A percentile compares a stretch with the other conserved stretches of the same genome.
These are phyloP conservation scores for Cytospora piceicola DNA, from an alignment of 2,329 filamentous ascomycete species.

Conservation along the genomic window DNA sequence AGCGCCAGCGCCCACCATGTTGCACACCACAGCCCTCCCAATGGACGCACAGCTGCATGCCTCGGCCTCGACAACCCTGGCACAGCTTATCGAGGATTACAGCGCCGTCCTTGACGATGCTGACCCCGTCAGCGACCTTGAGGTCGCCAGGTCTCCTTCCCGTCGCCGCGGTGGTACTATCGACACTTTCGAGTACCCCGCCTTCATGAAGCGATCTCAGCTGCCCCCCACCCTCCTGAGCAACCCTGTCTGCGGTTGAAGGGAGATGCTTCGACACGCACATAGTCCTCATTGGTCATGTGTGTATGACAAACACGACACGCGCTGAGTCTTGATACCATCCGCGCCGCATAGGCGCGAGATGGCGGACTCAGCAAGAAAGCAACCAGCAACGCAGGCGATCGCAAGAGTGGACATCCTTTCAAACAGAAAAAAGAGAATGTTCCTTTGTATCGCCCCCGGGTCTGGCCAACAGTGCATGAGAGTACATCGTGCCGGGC, in stretches of 20 bases:
- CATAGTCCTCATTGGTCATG: background rate
- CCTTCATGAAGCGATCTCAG: constrained; percentile 2
- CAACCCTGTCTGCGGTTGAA: constrained; percentile 4
- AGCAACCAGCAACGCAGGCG: background rate
- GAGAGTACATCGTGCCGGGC: background rate
- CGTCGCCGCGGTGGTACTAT: constrained; percentile 1
- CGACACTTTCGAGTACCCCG: constrained; percentile 1
- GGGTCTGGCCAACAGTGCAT: background rate
- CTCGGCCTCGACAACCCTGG: background rate
- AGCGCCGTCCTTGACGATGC: background rate
- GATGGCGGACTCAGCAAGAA: background rate
- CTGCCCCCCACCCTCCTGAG: background rate
- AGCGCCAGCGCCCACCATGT: background rate
- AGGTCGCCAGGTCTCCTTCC: background rate
- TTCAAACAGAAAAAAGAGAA: background rate
- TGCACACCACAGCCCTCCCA: background rate
- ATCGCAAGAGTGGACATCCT: background rate
- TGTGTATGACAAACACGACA: background rate
- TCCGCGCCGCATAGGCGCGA: background rate
- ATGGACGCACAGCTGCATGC: background rate
- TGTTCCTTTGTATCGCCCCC: background rate
- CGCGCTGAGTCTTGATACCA: background rate
- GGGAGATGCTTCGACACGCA: background rate
- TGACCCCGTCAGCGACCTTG: background rate
- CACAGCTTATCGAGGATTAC: background rate